phyloP scores from a whole-genome alignment of 352 stramenopile genomes.

The Aphanomyces cochlioides region DNA sequence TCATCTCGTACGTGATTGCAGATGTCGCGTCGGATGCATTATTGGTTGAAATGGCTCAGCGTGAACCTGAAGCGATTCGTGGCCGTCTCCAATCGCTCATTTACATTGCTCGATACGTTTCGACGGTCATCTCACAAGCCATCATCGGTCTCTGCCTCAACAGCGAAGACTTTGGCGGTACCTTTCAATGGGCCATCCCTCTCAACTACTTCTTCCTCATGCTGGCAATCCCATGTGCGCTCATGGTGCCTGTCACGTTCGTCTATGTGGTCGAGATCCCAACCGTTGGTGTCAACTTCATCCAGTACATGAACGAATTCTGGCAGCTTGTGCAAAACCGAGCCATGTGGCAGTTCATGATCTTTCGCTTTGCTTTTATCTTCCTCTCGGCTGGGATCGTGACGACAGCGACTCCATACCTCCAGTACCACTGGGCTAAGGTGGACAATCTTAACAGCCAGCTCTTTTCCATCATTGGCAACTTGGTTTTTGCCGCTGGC shows the following conservation, averaged over 20 bases:
- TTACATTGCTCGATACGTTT: slow-evolving; percentile 35
- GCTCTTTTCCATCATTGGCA: slow-evolving; percentile 15
- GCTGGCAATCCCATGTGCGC: neutral
- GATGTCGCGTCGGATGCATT: slow-evolving; percentile 71
- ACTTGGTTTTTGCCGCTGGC: slow-evolving; percentile 10
- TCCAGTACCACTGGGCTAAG: slow-evolving; percentile 20
- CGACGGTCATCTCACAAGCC: slow-evolving; percentile 40
- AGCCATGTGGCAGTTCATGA: slow-evolving; percentile 25
- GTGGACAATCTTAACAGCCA: slow-evolving; percentile 16
- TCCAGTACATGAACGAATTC: slow-evolving; percentile 6
- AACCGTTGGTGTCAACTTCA: slow-evolving; percentile 1
- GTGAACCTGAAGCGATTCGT: slow-evolving; percentile 42
- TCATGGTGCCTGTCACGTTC: slow-evolving; percentile 14
- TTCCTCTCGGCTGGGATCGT: neutral
- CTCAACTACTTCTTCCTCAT: slow-evolving; percentile 46
- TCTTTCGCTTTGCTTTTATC: slow-evolving; percentile 25
- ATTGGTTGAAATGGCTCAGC: slow-evolving; percentile 74
- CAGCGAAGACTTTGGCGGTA: slow-evolving; percentile 44
- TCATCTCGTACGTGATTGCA: slow-evolving; percentile 47
- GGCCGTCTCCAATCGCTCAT: slow-evolving; percentile 50
- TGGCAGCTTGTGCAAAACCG: slow-evolving; percentile 24
- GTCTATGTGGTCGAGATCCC: slow-evolving; percentile 1
- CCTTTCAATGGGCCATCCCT: slow-evolving; percentile 47
- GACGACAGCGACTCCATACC: slow-evolving; percentile 18
- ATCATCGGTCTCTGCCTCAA: slow-evolving; percentile 46